These are phyloP conservation scores for Cyclotella atomus DNA, from an alignment of 108 stramenopile genomes.

Conservation along the genomic window DNA sequence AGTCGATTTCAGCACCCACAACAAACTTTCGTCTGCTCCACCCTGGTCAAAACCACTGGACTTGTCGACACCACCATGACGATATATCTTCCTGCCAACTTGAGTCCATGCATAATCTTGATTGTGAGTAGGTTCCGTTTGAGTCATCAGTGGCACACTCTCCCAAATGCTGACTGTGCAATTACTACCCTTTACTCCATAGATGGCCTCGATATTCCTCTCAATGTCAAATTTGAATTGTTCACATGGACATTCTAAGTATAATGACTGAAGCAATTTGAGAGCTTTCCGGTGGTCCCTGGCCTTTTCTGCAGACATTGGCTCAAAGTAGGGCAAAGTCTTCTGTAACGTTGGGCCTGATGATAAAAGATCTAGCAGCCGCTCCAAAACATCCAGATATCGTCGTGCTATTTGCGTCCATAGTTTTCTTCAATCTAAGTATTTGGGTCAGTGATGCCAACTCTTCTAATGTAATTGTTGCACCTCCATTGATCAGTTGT, in stretches of 20 bases:
- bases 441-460: neutral
- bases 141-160: constrained; percentile 4
- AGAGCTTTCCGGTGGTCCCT: neutral
- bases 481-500: neutral
- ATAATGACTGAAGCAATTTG: neutral
- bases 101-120: constrained; percentile 14
- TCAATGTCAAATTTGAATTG: constrained; percentile 12
- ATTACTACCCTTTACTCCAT: constrained; percentile 21
- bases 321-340: neutral
- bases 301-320: neutral
- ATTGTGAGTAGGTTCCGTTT: neutral
- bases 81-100: constrained; percentile 15
- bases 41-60: too few species aligned
- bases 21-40: constrained; percentile 7
- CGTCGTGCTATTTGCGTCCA: neutral
- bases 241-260: neutral
- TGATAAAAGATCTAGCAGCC: neutral
- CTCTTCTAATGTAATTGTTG: neutral
- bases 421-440: neutral
- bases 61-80: constrained; percentile 22
- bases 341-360: neutral
- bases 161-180: constrained; percentile 11
- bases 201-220: neutral
- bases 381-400: neutral
- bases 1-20: constrained; percentile 43